Conservation (phyloP, 768 basidiomycete species). For the Pilatotrama ljubarskyi region DNA sequence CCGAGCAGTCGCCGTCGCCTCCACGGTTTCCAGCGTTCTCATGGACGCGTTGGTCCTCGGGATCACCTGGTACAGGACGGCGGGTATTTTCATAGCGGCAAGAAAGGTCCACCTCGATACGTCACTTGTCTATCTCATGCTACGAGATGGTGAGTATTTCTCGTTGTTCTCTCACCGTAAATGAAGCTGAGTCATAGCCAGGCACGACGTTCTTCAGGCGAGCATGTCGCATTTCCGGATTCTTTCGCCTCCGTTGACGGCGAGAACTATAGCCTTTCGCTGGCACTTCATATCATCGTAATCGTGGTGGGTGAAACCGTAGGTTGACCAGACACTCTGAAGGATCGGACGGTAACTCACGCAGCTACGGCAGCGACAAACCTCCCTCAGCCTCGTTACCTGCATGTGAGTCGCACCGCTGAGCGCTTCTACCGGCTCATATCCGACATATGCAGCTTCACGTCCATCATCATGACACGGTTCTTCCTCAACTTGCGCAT, state of each 20-base stretch:
- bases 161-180: too few relatives aligned
- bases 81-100: conserved; percentile 1
- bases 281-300: not conserved
- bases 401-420: not conserved
- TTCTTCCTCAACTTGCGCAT: conserved; percentile 13
- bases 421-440: not conserved
- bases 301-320: not conserved
- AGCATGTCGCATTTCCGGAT: not conserved
- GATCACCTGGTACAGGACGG: conserved; percentile 14
- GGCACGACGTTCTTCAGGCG: conserved; percentile 3
- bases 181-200: not conserved
- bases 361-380: not conserved
- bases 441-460: not conserved
- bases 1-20: not conserved
- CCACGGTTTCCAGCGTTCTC: not conserved
- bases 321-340: not conserved
- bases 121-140: not conserved
- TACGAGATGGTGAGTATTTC: not conserved
- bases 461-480: conserved; percentile 11
- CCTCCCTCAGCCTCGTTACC: not conserved
- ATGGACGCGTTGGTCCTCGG: conserved; percentile 1
- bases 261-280: not conserved
- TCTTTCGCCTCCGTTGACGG: not conserved
- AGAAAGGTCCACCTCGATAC: not conserved
- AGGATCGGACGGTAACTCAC: not conserved